Evolutionary conservation across 2,329 filamentous ascomycete genomes (phyloP), one percentile per base, ranked within the genome.

Genomic region (Penicillium nordicum): DNA sequence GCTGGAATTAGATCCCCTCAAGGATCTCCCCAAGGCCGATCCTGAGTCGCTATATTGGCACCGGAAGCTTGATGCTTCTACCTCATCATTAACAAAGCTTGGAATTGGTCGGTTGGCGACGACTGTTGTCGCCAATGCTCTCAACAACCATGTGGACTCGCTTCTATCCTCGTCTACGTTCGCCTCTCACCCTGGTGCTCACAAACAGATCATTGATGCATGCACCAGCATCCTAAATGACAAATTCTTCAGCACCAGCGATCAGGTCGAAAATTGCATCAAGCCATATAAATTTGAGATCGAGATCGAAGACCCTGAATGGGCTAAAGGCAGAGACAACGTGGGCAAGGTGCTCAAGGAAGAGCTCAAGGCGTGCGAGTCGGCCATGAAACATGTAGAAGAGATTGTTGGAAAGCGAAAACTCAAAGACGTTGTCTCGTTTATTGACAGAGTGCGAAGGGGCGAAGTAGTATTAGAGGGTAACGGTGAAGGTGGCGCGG

Each of bases 201-300:
- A 90, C 36, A 87, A 94, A 72, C 90, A 91, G n/a, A 97, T 99
- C 63, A 89, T 86, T 46, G 92, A 97, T 65, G 92, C 94, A 1
- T 91, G 92, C 1, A 89, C 90, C 0, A 88, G 86, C 27, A 97
- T 99, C 51, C 78, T 99, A 12, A 94, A 94, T 63, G 94, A 99
- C 68, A 83, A 93, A 14, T 96, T 96, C 62, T 97, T 97, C 76
- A 94, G 93, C 74, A 99, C 95, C 1, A 94, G 90, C 61, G 95
- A 99, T 68, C 94, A 97, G 75, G 90, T 99, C 1, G 94, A 99
- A 74, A 97, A 97, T 71, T 99, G 93, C 71, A 95, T 99, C 76
- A 99, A 99, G 74, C 94, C 95, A 0, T 99, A 93, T 80, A 99
- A 99, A 72, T 97, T 93, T 65, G 92, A 97, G 60, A 96, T 99